These are phyloP conservation scores for Yamadazyma diospyri DNA, from an alignment of 1,139 yeast genomes.

Conservation along the genomic window DNA sequence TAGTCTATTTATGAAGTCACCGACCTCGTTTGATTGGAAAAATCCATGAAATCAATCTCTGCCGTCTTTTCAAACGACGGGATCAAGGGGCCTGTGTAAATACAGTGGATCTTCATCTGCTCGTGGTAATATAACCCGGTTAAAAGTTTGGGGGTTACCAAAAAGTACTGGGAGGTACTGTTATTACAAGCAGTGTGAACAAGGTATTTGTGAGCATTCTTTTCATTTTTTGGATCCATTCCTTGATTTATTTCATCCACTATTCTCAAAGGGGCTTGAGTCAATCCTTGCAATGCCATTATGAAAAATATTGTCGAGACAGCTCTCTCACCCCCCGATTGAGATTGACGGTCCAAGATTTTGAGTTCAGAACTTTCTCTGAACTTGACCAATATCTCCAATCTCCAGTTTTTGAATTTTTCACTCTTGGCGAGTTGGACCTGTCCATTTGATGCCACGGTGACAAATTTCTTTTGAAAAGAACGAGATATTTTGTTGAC, in stretches of 20 bases:
- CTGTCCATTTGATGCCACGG: constrained; percentile 84
- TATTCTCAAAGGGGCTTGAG: constrained; percentile 88
- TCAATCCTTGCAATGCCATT: constrained; percentile 87
- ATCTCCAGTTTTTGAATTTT: constrained; percentile 71
- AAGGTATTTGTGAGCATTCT: constrained; percentile 80
- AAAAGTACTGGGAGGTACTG: constrained; percentile 70
- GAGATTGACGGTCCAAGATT: constrained; percentile 77
- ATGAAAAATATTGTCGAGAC: constrained; percentile 89
- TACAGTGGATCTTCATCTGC: constrained; percentile 84
- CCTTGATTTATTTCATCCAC: constrained; percentile 99
- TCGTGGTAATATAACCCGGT: constrained; percentile 76
- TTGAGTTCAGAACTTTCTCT: constrained; percentile 70
- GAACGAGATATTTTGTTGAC: constrained; percentile 54
- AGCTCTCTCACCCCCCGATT: constrained; percentile 97
- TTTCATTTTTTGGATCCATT: constrained; percentile 93
- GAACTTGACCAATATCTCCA: constrained; percentile 82
- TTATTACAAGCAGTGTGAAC: constrained; percentile 78
- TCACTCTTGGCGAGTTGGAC: constrained; percentile 57
- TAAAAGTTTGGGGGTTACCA: constrained; percentile 88
- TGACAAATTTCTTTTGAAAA: constrained; percentile 62
- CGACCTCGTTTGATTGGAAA: constrained; percentile 12
- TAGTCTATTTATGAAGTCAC: constrained; percentile 1
- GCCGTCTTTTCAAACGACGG: constrained; percentile 13
- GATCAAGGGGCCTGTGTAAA: constrained; percentile 61
- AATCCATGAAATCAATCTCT: constrained; percentile 30